Evolutionary conservation across 305 asterid species (phyloP).

Genomic region (Rubia peregrina): DNA sequence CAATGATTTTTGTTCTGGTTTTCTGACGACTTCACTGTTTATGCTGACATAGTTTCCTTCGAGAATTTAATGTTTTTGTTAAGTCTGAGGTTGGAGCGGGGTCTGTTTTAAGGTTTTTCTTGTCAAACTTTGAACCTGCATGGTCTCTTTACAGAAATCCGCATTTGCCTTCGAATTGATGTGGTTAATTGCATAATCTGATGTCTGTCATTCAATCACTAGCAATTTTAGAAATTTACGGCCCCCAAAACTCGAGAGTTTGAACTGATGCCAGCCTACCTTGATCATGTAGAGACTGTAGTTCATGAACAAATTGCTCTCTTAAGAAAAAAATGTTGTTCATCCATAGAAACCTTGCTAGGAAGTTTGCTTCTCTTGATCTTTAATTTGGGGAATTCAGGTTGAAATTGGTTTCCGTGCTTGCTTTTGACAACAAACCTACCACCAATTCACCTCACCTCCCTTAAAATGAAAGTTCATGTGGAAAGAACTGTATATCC

Average conservation of each 20-base stretch:
- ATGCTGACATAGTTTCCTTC: neutral
- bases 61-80: too few species aligned
- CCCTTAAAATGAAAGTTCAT: neutral
- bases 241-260: neutral
- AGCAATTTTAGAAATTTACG: neutral
- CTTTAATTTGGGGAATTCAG: neutral
- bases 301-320: neutral
- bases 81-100: neutral
- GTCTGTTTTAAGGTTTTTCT: neutral
- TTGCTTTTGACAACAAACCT: neutral
- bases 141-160: neutral
- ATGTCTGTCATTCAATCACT: neutral
- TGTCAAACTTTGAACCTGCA: neutral
- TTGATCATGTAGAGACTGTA: neutral
- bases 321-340: neutral
- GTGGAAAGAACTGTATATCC: neutral
- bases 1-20: neutral
- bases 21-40: neutral
- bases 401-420: neutral
- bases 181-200: neutral
- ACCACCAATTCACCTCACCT: neutral
- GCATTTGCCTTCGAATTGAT: neutral
- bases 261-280: neutral
- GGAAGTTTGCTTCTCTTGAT: neutral
- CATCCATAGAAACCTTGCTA: neutral